Base-by-base conservation (phyloP, 176 grass and related monocot species). In the Olyra latifolia region DNA sequence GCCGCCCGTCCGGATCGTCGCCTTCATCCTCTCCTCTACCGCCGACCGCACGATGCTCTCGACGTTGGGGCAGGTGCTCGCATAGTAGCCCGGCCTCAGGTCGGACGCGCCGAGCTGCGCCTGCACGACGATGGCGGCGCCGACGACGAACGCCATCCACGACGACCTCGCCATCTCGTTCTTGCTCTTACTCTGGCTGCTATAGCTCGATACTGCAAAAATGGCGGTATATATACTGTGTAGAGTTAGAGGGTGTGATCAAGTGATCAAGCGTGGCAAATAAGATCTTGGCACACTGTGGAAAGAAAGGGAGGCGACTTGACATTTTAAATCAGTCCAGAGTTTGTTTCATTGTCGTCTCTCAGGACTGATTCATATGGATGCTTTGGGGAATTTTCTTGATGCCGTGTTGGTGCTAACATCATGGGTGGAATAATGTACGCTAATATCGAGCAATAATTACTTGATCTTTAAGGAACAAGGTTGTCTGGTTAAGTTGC, bases 31-130 rank as follows among this genome's bases (percentile, higher is more conserved):
- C 66, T 80, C 52, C 19, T 66, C 74, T 29, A 92, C 89, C 50
- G 54, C 87, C 25, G 46, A 73, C 69, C 38, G 80, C 66, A 97
- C 91, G 84, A 97, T 92, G 32, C 73, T 65, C 85, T 97, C 94
- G 11, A 94, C 80, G 62, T 72, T 71, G 14, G 87, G 89, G 88
- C 94, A 97, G 56, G 66, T 90, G 61, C 59, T 76, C 61, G 69
- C 71, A 72, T 97, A 97, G 89, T 97, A 97, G 35, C 32, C 61
- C 53, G 12, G 17, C 16, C 46, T 74, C 74, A 97, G 89, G 29
- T 57, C 83, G 10, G 94, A 76, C 24, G 79, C 74, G 76, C 80
- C 73, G 56, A 83, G 82, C 35, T 40, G 71, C 65, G 62, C 72
- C 35, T 40, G 71, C 65, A 55, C 72, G 15, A 82, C 54, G 22